Base-by-base conservation (phyloP, 164 flowering plant species). In the Houttuynia cordata region DNA sequence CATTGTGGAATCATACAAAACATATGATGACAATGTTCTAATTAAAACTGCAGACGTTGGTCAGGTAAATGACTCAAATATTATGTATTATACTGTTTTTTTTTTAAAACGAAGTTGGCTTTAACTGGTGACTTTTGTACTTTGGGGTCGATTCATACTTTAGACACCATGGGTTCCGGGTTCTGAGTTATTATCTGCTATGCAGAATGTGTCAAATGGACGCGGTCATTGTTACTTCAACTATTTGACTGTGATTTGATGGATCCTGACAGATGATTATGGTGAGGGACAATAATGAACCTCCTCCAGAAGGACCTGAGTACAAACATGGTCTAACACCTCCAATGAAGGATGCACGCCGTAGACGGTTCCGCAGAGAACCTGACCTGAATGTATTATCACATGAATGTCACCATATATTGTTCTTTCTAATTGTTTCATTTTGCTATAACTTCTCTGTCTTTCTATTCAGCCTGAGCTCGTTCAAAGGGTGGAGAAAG, bases 341-440 rank as follows among this genome's bases (percentile, higher is more conserved):
- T 70, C 92, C 98, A 22, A 90, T 93, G 97, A 83, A 91, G 65
- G 98, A 92, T 86, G 98, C 93, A 53, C 81, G 94, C 30, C 81
- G 89, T 70, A 79, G 94, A 63, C 76, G 97, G 63, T 93, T 93
- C 65, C 88, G 97, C 17, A 78, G 96, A 67, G 97, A 93, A 74
- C 97, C 97, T 24, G 96, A 89, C 76, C 70, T 87, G 39, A 92
- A 92, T 81, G 96, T 89, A 83, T 25, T 51, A 23, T 10, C 23
- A n/a, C n/a, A 20, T 54, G 37, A 30, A 30, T 51, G 19, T 21
- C 15, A 34, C 24, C 47, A 18, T 19, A 25, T 12, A 37, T 7
- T 63, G 21, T 47, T 56, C 21, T 17, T 25, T 17, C n/a, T 57
- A 34, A 21, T 25, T 42, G 22, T 9, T 19, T 23, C 13, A 10